These are phyloP conservation scores for Mycosphaerella arachidis DNA, from an alignment of 2,329 filamentous ascomycete genomes.

Conservation along the genomic window DNA sequence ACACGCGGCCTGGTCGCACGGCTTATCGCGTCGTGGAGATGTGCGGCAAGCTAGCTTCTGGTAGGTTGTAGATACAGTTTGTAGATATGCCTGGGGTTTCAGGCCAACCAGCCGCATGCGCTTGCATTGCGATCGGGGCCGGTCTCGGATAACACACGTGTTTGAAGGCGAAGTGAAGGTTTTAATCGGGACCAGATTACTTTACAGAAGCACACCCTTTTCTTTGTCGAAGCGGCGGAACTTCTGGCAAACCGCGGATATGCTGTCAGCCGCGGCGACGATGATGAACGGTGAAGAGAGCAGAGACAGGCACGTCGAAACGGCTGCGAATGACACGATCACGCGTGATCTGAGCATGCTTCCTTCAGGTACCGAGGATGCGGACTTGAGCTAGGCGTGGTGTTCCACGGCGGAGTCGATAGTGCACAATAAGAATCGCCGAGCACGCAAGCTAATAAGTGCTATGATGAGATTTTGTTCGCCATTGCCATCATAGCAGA, in stretches of 20 bases:
- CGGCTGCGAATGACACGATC: neutral
- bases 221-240: neutral
- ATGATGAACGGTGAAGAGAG: neutral
- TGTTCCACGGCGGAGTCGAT: neutral
- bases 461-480: neutral
- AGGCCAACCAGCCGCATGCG: neutral
- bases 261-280: neutral
- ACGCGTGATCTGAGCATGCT: neutral
- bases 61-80: slow-evolving; percentile 5
- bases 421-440: neutral
- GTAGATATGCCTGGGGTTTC: neutral
- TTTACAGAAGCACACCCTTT: no score
- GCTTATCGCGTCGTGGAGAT: slow-evolving; percentile 3
- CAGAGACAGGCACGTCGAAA: neutral
- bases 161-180: neutral
- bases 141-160: neutral
- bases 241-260: neutral
- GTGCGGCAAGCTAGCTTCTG: slow-evolving; percentile 1
- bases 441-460: neutral
- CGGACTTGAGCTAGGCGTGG: neutral
- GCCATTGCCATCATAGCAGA: neutral
- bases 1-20: neutral
- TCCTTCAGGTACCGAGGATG: neutral
- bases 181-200: neutral
- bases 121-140: neutral